A percentile compares a stretch with the other conserved stretches of the same genome.
These are phyloP conservation scores for Pterocarpus macrocarpus DNA, from an alignment of 306 rosid species.

Conservation along the genomic window DNA sequence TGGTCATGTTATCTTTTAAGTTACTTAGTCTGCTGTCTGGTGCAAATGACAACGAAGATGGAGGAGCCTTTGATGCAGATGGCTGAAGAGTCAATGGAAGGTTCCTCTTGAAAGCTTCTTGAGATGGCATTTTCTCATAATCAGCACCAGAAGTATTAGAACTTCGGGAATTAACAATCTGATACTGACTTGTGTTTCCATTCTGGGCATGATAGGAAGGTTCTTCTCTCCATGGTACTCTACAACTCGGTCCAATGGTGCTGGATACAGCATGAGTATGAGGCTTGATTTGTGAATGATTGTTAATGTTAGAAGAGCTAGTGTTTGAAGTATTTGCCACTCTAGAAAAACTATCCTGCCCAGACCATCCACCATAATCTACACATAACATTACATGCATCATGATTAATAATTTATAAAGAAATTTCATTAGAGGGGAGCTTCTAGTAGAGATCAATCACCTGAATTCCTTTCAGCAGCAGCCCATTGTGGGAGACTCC, in stretches of 20 bases:
- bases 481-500: slow-evolving; percentile 77
- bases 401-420: slow-evolving; percentile 13
- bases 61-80: slow-evolving; percentile 59
- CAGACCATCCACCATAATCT: slow-evolving; percentile 61
- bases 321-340: slow-evolving; percentile 61
- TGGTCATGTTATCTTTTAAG: slow-evolving; percentile 54
- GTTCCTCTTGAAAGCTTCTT: slow-evolving; percentile 73
- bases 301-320: slow-evolving; percentile 50
- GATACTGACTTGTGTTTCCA: slow-evolving; percentile 60
- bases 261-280: slow-evolving; percentile 52
- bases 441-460: slow-evolving; percentile 48
- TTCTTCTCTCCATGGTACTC: slow-evolving; percentile 45
- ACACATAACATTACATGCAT: slow-evolving; percentile 46
- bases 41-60: slow-evolving; percentile 53
- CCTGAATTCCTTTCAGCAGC: slow-evolving; percentile 57
- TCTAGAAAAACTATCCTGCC: slow-evolving; percentile 54
- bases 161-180: slow-evolving; percentile 53
- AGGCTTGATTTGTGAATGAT: slow-evolving; percentile 46
- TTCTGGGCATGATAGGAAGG: slow-evolving; percentile 47
- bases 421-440: slow-evolving; percentile 29
- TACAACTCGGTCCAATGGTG: slow-evolving; percentile 54
- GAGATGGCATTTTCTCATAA: slow-evolving; percentile 70
- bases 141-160: slow-evolving; percentile 54
- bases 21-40: slow-evolving; percentile 51
- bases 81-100: slow-evolving; percentile 63